Evolutionary conservation across 371 early-diverging fungal genomes (phyloP).

Genomic region (Apophysomyces sp.): DNA sequence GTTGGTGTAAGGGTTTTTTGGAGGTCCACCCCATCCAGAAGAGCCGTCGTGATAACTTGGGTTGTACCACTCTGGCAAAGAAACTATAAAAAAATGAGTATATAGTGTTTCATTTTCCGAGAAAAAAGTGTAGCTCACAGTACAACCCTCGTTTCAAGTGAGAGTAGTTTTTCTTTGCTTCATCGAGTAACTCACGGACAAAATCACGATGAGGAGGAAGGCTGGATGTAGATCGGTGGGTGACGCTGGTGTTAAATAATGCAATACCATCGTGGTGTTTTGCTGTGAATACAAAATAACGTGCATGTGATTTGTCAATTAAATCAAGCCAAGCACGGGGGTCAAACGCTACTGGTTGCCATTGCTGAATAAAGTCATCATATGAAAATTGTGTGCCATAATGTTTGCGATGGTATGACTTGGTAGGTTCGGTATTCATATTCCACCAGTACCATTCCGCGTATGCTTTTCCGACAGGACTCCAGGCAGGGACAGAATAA

Average conservation of each 20-base stretch:
- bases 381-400: conserved; percentile 29
- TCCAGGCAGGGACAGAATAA: conserved; percentile 38
- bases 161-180: conserved; percentile 18
- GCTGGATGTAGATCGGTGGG: conserved; percentile 20
- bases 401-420: conserved; percentile 16
- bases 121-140: conserved; percentile 17
- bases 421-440: neutral
- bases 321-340: conserved; percentile 28
- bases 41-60: conserved; percentile 21
- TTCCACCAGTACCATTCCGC: neutral
- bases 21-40: conserved; percentile 25
- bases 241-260: conserved; percentile 28
- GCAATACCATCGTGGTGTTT: conserved; percentile 43
- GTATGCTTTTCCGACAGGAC: conserved; percentile 18
- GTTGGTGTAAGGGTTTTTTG: conserved; percentile 28
- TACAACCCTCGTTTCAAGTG: conserved; percentile 29
- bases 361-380: conserved; percentile 26
- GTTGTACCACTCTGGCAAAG: conserved; percentile 41
- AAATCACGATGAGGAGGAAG: conserved; percentile 25
- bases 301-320: conserved; percentile 21
- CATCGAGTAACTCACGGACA: conserved; percentile 22
- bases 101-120: neutral
- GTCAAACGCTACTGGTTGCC: conserved; percentile 19
- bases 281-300: conserved; percentile 38
- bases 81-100: conserved; percentile 15